Conservation (phyloP, 2,329 filamentous ascomycete genomes). For the Penicillium rolfsii region DNA sequence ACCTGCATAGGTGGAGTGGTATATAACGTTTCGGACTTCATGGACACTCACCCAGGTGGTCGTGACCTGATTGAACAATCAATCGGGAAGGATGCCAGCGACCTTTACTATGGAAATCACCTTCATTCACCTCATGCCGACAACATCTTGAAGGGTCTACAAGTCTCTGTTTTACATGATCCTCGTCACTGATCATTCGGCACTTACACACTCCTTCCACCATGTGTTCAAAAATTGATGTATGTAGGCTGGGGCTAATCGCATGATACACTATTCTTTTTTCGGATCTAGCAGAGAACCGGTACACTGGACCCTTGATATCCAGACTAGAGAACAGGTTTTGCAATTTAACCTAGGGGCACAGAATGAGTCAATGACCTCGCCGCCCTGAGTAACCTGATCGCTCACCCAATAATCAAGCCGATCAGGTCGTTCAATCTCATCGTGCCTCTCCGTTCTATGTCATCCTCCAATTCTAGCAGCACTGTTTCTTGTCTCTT, state of each 20-base stretch:
- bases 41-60: conserved; percentile 12
- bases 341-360: too few relatives aligned
- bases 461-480: too few relatives aligned
- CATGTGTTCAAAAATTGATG: background rate
- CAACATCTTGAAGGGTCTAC: background rate
- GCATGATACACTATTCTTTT: too few relatives aligned
- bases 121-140: conserved; percentile 3
- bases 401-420: too few relatives aligned
- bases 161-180: background rate
- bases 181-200: background rate
- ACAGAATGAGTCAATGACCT: too few relatives aligned
- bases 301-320: too few relatives aligned
- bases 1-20: background rate
- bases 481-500: too few relatives aligned
- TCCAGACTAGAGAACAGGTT: too few relatives aligned
- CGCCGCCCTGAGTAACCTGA: too few relatives aligned
- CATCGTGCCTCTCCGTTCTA: too few relatives aligned
- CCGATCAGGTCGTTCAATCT: too few relatives aligned
- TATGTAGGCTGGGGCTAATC: background rate
- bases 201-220: background rate
- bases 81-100: conserved; percentile 14
- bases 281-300: too few relatives aligned
- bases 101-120: conserved; percentile 1
- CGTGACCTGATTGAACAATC: background rate
- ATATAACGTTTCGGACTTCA: conserved; percentile 9